Evolutionary conservation across 2,329 filamentous ascomycete species (phyloP).

Genomic region (Pestalotiopsis sp.): DNA sequence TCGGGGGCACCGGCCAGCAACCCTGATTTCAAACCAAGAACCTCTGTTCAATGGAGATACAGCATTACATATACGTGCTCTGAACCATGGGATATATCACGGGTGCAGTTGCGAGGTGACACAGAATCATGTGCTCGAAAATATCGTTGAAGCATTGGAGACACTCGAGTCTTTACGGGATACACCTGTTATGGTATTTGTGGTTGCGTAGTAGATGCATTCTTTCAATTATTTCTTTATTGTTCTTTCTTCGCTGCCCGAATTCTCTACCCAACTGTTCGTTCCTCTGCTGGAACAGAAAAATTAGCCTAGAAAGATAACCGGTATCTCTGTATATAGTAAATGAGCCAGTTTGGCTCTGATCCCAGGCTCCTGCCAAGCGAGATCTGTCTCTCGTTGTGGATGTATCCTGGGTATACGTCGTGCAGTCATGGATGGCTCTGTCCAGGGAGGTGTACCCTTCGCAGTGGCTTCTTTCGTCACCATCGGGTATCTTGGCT

Average conservation of each 20-base stretch:
- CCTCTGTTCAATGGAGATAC: too few relatives aligned
- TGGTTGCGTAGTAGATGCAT: too few relatives aligned
- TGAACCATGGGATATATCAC: too few relatives aligned
- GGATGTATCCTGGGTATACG: constrained; percentile 2
- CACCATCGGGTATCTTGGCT: too few relatives aligned
- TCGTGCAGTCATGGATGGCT: not conserved
- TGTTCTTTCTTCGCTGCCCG: not conserved
- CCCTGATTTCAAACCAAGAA: too few relatives aligned
- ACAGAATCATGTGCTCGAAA: too few relatives aligned
- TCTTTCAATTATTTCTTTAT: not conserved
- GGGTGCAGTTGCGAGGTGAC: too few relatives aligned
- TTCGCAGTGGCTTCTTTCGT: not conserved
- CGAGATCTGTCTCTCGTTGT: not conserved
- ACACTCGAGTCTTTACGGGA: too few relatives aligned
- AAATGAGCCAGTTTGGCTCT: not conserved
- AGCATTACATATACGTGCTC: too few relatives aligned
- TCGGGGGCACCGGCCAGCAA: too few relatives aligned
- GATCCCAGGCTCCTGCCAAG: not conserved
- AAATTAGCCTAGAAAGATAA: not conserved
- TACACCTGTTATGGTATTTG: too few relatives aligned
- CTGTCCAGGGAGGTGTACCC: not conserved
- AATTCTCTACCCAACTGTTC: not conserved
- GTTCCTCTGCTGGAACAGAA: not conserved
- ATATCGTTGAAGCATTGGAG: too few relatives aligned
- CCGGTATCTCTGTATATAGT: not conserved